Conservation (phyloP, 2,329 filamentous ascomycete species). For the Talaromyces sp. region DNA sequence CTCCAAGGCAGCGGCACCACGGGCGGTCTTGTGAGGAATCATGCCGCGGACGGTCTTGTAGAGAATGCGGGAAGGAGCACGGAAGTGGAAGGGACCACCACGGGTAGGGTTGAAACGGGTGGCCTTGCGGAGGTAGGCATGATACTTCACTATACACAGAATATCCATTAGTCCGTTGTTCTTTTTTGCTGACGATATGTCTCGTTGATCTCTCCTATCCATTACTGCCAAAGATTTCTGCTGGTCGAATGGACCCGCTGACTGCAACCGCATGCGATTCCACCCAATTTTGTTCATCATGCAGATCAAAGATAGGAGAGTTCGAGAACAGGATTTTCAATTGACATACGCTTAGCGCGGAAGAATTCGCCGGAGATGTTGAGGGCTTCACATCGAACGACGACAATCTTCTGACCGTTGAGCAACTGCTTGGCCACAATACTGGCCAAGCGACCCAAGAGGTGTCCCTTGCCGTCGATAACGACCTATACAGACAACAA, state of each 20-base stretch:
- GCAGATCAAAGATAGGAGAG: not conserved
- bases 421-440: conserved; percentile 99
- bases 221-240: conserved; percentile 8
- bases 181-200: not conserved
- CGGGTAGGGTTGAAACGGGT: conserved; percentile 99
- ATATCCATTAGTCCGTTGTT: conserved; percentile 45
- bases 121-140: conserved; percentile 99
- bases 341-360: conserved; percentile 96
- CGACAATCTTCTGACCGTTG: conserved; percentile 97
- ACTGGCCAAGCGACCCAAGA: conserved; percentile 96
- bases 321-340: conserved; percentile 18
- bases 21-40: conserved; percentile 99
- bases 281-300: not conserved
- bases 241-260: not conserved
- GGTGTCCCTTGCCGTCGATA: conserved; percentile 99
- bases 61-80: conserved; percentile 98
- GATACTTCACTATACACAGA: conserved; percentile 87
- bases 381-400: conserved; percentile 97
- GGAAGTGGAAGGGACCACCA: conserved; percentile 99
- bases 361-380: conserved; percentile 99
- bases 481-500: conserved; percentile 64
- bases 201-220: not conserved
- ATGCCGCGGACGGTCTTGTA: conserved; percentile 99
- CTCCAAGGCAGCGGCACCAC: conserved; percentile 93
- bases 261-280: conserved; percentile 10